These are phyloP conservation scores for Daldinia sp. DNA, from an alignment of 2,329 filamentous ascomycete species.

Conservation along the genomic window DNA sequence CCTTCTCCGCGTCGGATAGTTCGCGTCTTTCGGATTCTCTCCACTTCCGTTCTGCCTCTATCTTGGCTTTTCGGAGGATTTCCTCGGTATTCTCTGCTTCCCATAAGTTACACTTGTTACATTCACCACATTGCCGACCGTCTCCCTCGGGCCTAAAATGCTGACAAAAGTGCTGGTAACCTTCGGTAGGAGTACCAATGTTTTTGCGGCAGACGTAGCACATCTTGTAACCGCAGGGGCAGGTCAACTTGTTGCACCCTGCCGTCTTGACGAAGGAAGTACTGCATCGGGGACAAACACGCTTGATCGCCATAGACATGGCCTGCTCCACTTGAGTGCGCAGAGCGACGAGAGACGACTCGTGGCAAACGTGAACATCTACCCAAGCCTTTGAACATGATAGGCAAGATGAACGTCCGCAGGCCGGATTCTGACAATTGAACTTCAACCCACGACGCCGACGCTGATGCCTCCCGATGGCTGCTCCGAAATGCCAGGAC, in stretches of 20 bases:
- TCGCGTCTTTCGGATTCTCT: slow-evolving; percentile 68
- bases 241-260: slow-evolving; percentile 97
- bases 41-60: slow-evolving; percentile 77
- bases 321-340: slow-evolving; percentile 91
- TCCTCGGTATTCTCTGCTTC: slow-evolving; percentile 77
- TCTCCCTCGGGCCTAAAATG: slow-evolving; percentile 89
- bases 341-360: slow-evolving; percentile 80
- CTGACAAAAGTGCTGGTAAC: slow-evolving; percentile 94
- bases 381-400: slow-evolving; percentile 83
- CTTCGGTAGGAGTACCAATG: slow-evolving; percentile 67
- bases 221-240: slow-evolving; percentile 96
- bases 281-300: slow-evolving; percentile 90
- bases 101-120: slow-evolving; percentile 81
- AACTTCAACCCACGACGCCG: slow-evolving; percentile 80
- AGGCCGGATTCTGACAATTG: slow-evolving; percentile 74
- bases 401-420: slow-evolving; percentile 77
- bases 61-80: slow-evolving; percentile 72
- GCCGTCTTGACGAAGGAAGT: slow-evolving; percentile 91
- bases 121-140: slow-evolving; percentile 74
- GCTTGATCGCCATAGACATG: slow-evolving; percentile 92
- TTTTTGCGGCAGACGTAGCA: slow-evolving; percentile 94
- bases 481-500: slow-evolving; percentile 60
- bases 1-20: slow-evolving; percentile 62
- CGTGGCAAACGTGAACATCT: slow-evolving; percentile 90
- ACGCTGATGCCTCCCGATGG: slow-evolving; percentile 73